Evolutionary conservation across 192 early-diverging fungal genomes (phyloP), one percentile per base, ranked within the genome.

Genomic region (Powellomyces hirtus): DNA sequence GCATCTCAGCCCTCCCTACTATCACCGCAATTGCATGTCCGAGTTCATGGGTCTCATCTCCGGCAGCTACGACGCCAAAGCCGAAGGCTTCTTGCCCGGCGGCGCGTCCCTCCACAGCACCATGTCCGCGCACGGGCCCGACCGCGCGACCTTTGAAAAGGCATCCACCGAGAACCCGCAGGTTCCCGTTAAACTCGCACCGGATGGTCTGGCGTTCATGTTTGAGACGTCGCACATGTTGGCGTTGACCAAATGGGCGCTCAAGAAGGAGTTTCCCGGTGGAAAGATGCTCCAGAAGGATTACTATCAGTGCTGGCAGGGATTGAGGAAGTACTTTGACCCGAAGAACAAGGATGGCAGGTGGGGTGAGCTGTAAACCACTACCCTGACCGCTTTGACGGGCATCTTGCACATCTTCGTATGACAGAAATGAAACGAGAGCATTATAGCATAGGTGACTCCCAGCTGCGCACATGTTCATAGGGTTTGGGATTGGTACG

Each of bases 21-120:
- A 92, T 79, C 96, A 98, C 78, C 91, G 96, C 51, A 98, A 98
- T 83, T 94, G 82, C 77, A 96, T 96, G 94, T 88, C 91, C 60
- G 96, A 98, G 80, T 98, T 96, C 79, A 96, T 98, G 94, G 96
- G 96, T 18, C 79, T 98, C 52, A 96, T 98, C 66, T 75, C 76
- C 24, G 96, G 96, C 52, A 81, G 82, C 11, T 98, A 98, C 71
- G 96, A 98, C 77, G 96, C 90, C 64, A 98, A 98, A 70, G 85
- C 86, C 42, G 90, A 87, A 40, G 93, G 92, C 16, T 97, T 98
- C 68, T 71, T 90, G 53, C 94, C 96, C 20, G 96, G 96, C 31
- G 96, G 96, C 49, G 94, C 89, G 38, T 90, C 89, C 22, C 60
- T 84, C 8, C 83, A 84, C 72, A 78, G 83, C 36, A 83, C 82